Conservation (phyloP, 768 basidiomycete species). For the Trichaptum fuscoviolaceum region DNA sequence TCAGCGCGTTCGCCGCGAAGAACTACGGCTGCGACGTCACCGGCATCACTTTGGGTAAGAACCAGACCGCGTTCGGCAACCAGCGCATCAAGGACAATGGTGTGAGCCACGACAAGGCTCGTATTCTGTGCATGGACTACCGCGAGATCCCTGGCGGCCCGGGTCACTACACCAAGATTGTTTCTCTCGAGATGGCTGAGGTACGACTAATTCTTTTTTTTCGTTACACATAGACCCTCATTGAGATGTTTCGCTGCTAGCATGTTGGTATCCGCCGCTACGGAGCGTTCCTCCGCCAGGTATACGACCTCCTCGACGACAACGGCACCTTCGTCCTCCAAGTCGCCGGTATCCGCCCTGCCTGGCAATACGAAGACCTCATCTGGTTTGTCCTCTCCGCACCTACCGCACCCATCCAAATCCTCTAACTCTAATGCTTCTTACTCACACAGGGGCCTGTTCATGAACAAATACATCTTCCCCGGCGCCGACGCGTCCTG, state of each 20-base stretch:
- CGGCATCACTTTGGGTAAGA: slow-evolving; percentile 87
- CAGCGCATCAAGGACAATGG: slow-evolving; percentile 81
- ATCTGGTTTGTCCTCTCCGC: slow-evolving; percentile 63
- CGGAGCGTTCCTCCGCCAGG: slow-evolving; percentile 79
- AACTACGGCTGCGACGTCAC: slow-evolving; percentile 97
- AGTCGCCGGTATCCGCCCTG: slow-evolving; percentile 91
- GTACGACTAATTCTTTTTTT: slow-evolving; percentile 29
- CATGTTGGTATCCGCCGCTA: slow-evolving; percentile 97
- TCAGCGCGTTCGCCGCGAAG: slow-evolving; percentile 91
- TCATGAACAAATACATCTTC: slow-evolving; percentile 99
- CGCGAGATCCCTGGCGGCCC: slow-evolving; percentile 77
- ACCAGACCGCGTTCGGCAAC: slow-evolving; percentile 91
- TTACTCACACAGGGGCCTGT: slow-evolving; percentile 61
- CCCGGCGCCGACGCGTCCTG: slow-evolving; percentile 97
- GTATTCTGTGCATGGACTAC: slow-evolving; percentile 91
- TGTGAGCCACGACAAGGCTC: slow-evolving; percentile 63
- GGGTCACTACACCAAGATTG: slow-evolving; percentile 88
- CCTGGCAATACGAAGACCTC: slow-evolving; percentile 99
- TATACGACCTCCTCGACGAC: slow-evolving; percentile 91
- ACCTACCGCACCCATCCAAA: too few relatives aligned
- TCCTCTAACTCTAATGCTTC: not conserved
- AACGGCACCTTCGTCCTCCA: slow-evolving; percentile 94
- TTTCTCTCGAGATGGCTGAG: slow-evolving; percentile 97
- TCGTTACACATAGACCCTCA: not conserved
- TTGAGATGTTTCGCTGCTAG: slow-evolving; percentile 27